Conservation (phyloP, 306 rosid genomes). For the Castanea sativa region DNA sequence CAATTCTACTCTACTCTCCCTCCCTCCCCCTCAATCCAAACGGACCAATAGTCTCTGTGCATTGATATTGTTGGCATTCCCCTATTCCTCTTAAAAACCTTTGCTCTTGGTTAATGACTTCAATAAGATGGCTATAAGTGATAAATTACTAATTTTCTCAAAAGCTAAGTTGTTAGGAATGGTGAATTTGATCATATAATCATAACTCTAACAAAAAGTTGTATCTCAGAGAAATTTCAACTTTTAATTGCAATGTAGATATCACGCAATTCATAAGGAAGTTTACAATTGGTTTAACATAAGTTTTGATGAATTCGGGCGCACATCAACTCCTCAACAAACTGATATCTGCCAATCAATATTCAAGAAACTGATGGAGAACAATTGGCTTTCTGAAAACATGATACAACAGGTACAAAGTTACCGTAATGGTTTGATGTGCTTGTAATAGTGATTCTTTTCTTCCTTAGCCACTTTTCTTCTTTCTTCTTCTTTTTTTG, state of each 20-base stretch:
- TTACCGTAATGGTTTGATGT: background rate
- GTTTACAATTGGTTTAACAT: slow-evolving; percentile 88
- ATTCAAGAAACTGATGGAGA: slow-evolving; percentile 59
- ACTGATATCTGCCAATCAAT: slow-evolving; percentile 91
- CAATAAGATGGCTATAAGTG: background rate
- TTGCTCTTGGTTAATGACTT: background rate
- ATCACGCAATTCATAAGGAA: slow-evolving; percentile 75
- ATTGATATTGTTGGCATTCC: background rate
- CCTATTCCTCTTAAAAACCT: background rate
- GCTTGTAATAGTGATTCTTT: background rate
- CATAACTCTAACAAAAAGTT: background rate
- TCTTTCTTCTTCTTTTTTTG: background rate
- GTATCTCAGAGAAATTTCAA: background rate
- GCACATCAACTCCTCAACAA: slow-evolving; percentile 80
- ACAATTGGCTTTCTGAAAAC: slow-evolving; percentile 82
- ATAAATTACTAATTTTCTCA: too few relatives aligned
- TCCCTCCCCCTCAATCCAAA: too few relatives aligned
- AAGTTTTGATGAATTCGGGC: slow-evolving; percentile 90
- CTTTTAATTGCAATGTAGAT: slow-evolving; percentile 37
- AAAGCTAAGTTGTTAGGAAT: too few relatives aligned
- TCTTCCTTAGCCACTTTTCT: slow-evolving; percentile 3
- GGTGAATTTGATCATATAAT: too few relatives aligned
- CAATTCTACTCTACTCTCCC: too few relatives aligned
- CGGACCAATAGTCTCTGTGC: too few relatives aligned
- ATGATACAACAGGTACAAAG: slow-evolving; percentile 77